Evolutionary conservation across 139 green algal genomes (phyloP), one percentile per base, ranked within the genome.

Genomic region (Ulvella scutata): DNA sequence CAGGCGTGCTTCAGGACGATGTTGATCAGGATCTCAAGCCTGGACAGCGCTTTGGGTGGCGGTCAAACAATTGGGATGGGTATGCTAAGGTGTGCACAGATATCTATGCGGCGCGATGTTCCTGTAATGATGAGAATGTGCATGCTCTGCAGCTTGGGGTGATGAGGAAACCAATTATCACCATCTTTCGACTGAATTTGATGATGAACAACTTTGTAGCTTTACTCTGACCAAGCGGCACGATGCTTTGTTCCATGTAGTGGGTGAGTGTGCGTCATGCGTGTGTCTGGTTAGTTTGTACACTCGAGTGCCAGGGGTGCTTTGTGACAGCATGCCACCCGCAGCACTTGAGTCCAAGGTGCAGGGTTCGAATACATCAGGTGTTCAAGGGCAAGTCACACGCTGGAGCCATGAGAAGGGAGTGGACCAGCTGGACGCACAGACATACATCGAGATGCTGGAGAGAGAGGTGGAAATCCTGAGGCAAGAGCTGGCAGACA

Each of bases 371-470:
- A 67, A 67, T 29, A 67, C 51, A 29, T 34, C 51, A 67, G 51
- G 33, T 67, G 51, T 67, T 6, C 31, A 26, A 31, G 92, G 92
- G 3, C 82, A 97, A 40, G 92, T 97, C 43, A 37, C 96, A 67
- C 75, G 91, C 4, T 97, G 92, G 92, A 79, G 93, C 79, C 62
- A 87, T 23, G 78, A 84, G 34, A 60, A 85, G 0, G 92, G 87
- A 26, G 73, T 86, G 59, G 82, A 89, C 75, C 28, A 67, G 20
- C 26, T 96, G 61, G 72, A 80, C 4, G 92, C 87, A 13, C 38
- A 72, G 13, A 61, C 89, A 36, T 97, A 97, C 86, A 92, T 97
- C 10, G 79, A 91, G 72, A 67, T 84, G 37, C 82, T 97, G 29
- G 91, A 96, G 79, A 43, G 62, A 3, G 80, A 93, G 77, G 61